Base-by-base conservation (phyloP, 192 early-diverging fungal species). In the Gonapodya prolifera region DNA sequence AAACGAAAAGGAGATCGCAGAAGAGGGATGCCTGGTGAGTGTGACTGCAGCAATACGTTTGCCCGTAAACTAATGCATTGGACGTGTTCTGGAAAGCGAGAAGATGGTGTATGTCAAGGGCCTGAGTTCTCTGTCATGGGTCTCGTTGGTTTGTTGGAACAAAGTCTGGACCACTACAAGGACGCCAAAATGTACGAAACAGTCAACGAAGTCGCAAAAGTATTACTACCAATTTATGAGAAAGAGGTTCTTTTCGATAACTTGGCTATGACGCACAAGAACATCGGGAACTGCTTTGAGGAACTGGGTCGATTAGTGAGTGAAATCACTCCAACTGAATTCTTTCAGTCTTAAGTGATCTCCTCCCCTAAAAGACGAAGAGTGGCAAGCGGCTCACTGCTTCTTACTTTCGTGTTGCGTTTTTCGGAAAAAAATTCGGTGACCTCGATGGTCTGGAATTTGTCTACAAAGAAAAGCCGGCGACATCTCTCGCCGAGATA, bases 371-470 rank as follows among this genome's bases (percentile, higher is more conserved):
- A 23, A 8, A 61, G 45, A 61, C 45, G 23, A 61, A 61, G 23
- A 61, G 45, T 61, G 75, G 75, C 30, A 76, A 76, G 69, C 35
- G 75, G 30, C 35, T 76, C n/a, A 33, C 69, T 76, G 75, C 35
- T 34, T 33, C 30, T 2, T 76, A 76, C 18, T 76, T 69, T 69
- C 35, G 75, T 69, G 69, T 76, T 18, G 75, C 35, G 0, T 76
- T 76, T 76, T 76, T 69, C 69, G 75, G 75, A 0, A 76, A 76
- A 34, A 1, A 0, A 76, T 76, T 76, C 34, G 69, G 69, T 0
- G 75, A 76, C 1, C 35, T 76, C 18, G 1, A 76, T 76, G 75
- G 75, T 32, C 35, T 69, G 23, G 75, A 76, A 23, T 76, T 69
- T 34, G 34, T 76, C 2, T 76, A 76, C 30, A 76, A 69, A 23